Percentiles rank a stretch among this genome's conserved stretches.
Evolutionary conservation across 495 filamentous ascomycete species (phyloP).

Genomic region (Saxophila tyrrhenica): DNA sequence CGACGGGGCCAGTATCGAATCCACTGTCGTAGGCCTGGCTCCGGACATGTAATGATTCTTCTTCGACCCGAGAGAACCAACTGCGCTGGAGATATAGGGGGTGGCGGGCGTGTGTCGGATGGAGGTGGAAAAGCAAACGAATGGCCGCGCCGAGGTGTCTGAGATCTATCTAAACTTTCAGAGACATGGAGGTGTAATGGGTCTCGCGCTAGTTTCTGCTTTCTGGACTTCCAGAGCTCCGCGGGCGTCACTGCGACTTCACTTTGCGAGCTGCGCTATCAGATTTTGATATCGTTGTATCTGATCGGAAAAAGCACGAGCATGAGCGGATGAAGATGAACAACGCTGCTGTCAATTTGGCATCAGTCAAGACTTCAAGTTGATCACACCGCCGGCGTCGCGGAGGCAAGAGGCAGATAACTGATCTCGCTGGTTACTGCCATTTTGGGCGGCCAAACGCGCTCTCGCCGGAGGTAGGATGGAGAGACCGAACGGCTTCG

Average conservation of each 20-base stretch:
- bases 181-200: neutral
- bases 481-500: too few species aligned
- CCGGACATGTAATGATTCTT: slow-evolving; percentile 8
- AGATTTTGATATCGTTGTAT: neutral
- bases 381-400: neutral
- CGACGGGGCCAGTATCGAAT: slow-evolving; percentile 13
- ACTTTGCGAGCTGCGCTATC: too few species aligned
- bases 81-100: neutral
- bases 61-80: neutral
- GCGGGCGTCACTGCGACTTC: too few species aligned
- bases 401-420: neutral
- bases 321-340: too few species aligned
- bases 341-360: too few species aligned
- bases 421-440: neutral
- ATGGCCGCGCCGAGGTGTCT: neutral
- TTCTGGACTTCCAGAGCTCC: neutral
- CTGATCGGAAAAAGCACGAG: neutral
- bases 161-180: too few species aligned
- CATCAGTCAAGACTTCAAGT: too few species aligned
- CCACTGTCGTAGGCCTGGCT: slow-evolving; percentile 5
- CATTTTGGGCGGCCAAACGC: neutral
- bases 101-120: too few species aligned
- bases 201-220: neutral
- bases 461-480: too few species aligned
- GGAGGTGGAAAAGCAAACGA: neutral